Percentiles rank a stretch among this genome's conserved stretches.
phyloP scores from a whole-genome alignment of 371 early-diverging fungal genomes.

The Lichtheimia corymbifera region DNA sequence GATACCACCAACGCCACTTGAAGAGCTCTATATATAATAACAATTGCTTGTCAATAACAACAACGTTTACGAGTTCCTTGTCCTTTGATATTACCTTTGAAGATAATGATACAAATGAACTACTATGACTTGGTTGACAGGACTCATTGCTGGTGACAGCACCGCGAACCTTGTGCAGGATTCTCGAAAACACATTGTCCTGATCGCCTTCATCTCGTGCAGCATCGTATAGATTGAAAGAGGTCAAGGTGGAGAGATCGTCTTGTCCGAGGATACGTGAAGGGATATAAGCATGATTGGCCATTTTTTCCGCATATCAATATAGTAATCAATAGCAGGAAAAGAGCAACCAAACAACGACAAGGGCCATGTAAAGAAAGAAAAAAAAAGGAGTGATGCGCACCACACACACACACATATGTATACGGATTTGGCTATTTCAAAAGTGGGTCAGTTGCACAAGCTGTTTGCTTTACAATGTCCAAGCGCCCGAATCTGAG shows the following conservation, averaged over 20 bases:
- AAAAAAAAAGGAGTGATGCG: not conserved
- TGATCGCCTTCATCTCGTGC: conserved; percentile 51
- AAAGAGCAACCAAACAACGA: not conserved
- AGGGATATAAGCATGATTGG: conserved; percentile 21
- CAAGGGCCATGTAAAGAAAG: not conserved
- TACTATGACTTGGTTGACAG: conserved; percentile 3
- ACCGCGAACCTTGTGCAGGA: conserved; percentile 60
- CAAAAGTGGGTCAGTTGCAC: too few species aligned
- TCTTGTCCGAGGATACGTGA: conserved; percentile 19
- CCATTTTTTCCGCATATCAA: conserved; percentile 7
- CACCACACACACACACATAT: not conserved
- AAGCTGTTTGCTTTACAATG: too few species aligned
- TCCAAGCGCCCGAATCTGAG: too few species aligned
- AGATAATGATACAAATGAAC: not conserved
- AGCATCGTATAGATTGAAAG: conserved; percentile 41
- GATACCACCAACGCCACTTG: too few species aligned
- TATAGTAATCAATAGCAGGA: not conserved
- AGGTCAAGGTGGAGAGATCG: conserved; percentile 45
- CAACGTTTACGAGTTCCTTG: too few species aligned
- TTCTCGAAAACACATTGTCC: conserved; percentile 56
- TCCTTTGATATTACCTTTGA: not conserved
- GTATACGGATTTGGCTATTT: not conserved
- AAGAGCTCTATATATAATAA: too few species aligned
- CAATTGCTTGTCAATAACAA: too few species aligned
- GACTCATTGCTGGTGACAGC: conserved; percentile 35